phyloP scores from a whole-genome alignment of 352 stramenopile species.

The Phytophthora meadii region DNA sequence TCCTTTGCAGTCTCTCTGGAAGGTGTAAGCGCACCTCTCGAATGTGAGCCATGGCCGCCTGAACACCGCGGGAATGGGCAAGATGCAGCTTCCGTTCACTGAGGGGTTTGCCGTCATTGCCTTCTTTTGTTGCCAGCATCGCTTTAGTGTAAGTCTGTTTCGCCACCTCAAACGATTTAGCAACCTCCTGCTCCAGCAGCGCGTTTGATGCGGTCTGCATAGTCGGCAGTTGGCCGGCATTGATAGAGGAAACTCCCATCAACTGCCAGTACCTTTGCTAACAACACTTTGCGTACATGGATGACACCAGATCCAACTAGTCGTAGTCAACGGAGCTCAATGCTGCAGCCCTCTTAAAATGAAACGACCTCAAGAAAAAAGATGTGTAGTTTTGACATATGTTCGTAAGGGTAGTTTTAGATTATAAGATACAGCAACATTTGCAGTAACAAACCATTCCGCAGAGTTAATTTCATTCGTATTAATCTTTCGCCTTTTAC shows the following conservation, averaged over 20 bases:
- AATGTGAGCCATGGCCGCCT: constrained; percentile 34
- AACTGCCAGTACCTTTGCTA: too few species aligned
- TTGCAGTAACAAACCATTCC: constrained; percentile 36
- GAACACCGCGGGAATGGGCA: constrained; percentile 38
- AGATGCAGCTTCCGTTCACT: constrained; percentile 33
- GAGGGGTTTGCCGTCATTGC: not conserved
- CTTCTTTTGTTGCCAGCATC: constrained; percentile 9
- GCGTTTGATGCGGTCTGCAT: constrained; percentile 53
- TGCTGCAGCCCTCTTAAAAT: too few species aligned
- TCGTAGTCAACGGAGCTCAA: too few species aligned
- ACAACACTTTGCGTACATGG: too few species aligned
- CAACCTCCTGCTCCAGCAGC: constrained; percentile 51
- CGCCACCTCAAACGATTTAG: constrained; percentile 38
- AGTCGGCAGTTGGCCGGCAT: constrained; percentile 44
- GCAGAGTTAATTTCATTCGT: constrained; percentile 81
- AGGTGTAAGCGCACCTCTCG: constrained; percentile 31
- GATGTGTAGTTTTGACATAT: not conserved
- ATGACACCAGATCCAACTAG: too few species aligned
- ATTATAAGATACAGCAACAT: not conserved
- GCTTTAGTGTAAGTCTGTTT: constrained; percentile 31
- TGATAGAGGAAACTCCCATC: constrained; percentile 30
- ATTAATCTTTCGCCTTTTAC: constrained; percentile 95
- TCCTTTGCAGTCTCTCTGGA: constrained; percentile 42
- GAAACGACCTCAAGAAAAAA: too few species aligned
- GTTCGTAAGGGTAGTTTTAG: not conserved